Base-by-base conservation (phyloP, 495 filamentous ascomycete genomes). In the Aspergillus haitiensis region DNA sequence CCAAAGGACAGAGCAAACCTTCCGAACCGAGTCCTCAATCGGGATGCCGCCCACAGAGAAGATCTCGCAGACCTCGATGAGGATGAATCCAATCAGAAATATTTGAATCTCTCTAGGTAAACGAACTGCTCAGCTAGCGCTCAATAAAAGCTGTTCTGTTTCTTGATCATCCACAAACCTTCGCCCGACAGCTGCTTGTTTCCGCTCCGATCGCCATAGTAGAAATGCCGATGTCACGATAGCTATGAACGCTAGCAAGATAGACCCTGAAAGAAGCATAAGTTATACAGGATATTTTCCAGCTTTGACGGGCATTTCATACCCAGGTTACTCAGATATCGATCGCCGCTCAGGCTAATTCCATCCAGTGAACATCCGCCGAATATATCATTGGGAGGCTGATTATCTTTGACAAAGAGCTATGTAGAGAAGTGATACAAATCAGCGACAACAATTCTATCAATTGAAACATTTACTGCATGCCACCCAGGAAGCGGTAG, bases 31-130 rank as follows among this genome's bases (percentile, higher is more conserved):
- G 37, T 75, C 75, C 52, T 80, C 70, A 16, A 97, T 72, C 7
- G 92, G 92, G 69, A 99, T 92, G 50, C 88, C 88, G 58, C 94
- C 94, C 31, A 97, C 85, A 2, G 90, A 90, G 74, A 99, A 97
- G 65, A 99, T 97, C 70, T 99, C 94, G 71, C 91, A 95, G 65
- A 99, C 91, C 68, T 88, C 84, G 60, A 98, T 85, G 34, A 99
- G 76, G 46, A 97, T 89, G 67, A 91, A 99, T 39, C 89, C 88
- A 16, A 91, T 44, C 21, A 99, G 80, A 74, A 98, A 97, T 40
- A 97, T 69, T 82, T 99, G 94, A 77, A 98, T 98, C 68, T 99
- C 94, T 72, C 94, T 97, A 64, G 50, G 21, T 50, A 60, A 47
- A 13, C 15, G 32, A 7, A 8, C 18, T 10, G 31, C 49, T 40